A percentile compares a stretch with the other conserved stretches of the same genome.
phyloP scores from a whole-genome alignment of 305 asterid species.

The Stenogyne calaminthoides region DNA sequence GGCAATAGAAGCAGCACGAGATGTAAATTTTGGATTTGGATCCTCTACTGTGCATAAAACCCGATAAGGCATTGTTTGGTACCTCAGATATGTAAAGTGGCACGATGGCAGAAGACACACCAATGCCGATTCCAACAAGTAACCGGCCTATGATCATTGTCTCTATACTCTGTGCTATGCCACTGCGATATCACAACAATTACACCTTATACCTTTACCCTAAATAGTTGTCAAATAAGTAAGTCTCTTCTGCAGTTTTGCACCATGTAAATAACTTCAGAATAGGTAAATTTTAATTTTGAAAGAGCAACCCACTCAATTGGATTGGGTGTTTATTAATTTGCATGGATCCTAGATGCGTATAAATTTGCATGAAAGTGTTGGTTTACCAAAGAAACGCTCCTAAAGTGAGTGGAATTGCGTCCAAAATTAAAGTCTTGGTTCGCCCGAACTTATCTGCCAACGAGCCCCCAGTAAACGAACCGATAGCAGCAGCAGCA shows the following conservation, averaged over 20 bases:
- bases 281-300: too few species aligned
- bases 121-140: slow-evolving; percentile 90
- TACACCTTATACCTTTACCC: too few species aligned
- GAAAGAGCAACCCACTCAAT: too few species aligned
- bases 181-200: slow-evolving; percentile 44
- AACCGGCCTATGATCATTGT: slow-evolving; percentile 90
- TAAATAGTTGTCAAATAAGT: too few species aligned
- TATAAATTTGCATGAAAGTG: too few species aligned
- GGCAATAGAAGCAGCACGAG: slow-evolving; percentile 28
- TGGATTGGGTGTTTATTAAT: too few species aligned
- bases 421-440: slow-evolving; percentile 83
- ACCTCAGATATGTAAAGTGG: slow-evolving; percentile 99
- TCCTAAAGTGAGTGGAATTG: slow-evolving; percentile 88
- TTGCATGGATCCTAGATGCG: too few species aligned
- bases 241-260: too few species aligned
- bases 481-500: slow-evolving; percentile 97
- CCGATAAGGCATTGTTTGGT: neutral
- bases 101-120: slow-evolving; percentile 92
- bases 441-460: slow-evolving; percentile 97
- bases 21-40: neutral
- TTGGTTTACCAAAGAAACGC: slow-evolving; percentile 96
- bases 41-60: neutral
- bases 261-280: too few species aligned
- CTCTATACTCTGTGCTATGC: slow-evolving; percentile 76
- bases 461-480: slow-evolving; percentile 93